Evolutionary conservation across 345 rosid genomes (phyloP), one percentile per base, ranked within the genome.

Genomic region (Triadica sebifera): DNA sequence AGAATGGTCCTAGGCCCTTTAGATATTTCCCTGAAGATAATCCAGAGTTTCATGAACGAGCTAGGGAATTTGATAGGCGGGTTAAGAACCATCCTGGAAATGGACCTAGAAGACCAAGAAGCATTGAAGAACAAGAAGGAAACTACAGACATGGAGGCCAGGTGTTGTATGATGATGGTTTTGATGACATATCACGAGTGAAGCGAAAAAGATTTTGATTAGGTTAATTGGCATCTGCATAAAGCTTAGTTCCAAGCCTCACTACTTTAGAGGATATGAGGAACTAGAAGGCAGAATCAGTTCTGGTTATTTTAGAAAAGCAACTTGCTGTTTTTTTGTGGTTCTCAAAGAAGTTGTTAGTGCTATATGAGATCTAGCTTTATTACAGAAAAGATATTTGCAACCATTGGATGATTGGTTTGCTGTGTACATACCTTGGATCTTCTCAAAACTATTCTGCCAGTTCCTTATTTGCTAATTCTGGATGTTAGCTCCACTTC

Each of bases 121-220:
- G 68, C 76, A 77, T 84, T 43, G 93, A 83, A 67, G 93, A 88
- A 78, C 89, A 86, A 70, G 91, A 90, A 70, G 90, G 85, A 75
- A 90, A 71, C 78, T 82, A 75, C 78, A 83, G 89, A 79, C 87
- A 81, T 69, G 85, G 84, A 76, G 84, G 85, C 62, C 82, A 84
- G 70, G 70, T 74, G 37, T 82, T 89, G 85, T 87, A 83, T 66
- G 85, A 47, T 60, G 85, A 86, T 71, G 88, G 86, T 59, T 84
- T 85, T 66, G 91, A 87, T 74, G 90, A 81, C 62, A 69, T 81
- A 45, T 76, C 90, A 8, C 78, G 85, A 71, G 75, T 81, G 34
- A 90, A 87, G 79, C 82, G 96, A 75, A 90, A 86, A 80, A 83
- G 91, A 67, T 89, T 89, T 76, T 82, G 85, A 85, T 60, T 71